These are phyloP conservation scores for Lipomyces starkeyi DNA, from an alignment of 805 yeast genomes.

Conservation along the genomic window DNA sequence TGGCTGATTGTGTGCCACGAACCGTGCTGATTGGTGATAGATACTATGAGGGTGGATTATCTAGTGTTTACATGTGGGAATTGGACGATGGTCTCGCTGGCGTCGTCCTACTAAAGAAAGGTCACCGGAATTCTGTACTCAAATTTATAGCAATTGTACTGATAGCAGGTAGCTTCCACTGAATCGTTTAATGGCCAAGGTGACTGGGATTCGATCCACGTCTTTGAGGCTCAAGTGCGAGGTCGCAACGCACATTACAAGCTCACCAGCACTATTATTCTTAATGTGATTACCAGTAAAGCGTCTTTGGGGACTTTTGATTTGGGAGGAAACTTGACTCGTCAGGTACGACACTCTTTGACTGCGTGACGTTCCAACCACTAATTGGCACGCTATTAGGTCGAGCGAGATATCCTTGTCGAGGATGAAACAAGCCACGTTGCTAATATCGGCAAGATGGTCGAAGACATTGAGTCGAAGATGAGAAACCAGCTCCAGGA, in stretches of 20 bases:
- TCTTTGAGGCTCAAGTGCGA: slow-evolving; percentile 67
- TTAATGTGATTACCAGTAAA: slow-evolving; percentile 59
- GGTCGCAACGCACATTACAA: slow-evolving; percentile 58
- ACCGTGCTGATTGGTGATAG: slow-evolving; percentile 11
- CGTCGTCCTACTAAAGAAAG: slow-evolving; percentile 81
- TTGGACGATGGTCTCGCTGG: slow-evolving; percentile 86
- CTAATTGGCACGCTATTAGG: slow-evolving; percentile 33
- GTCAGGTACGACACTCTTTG: slow-evolving; percentile 56
- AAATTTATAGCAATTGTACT: not conserved
- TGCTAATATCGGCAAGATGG: slow-evolving; percentile 79
- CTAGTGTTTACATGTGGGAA: slow-evolving; percentile 93
- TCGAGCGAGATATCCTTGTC: slow-evolving; percentile 57
- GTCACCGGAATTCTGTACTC: slow-evolving; percentile 23
- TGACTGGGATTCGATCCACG: slow-evolving; percentile 93
- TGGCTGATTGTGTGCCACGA: not conserved
- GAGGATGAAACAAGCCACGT: slow-evolving; percentile 71
- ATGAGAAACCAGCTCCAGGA: slow-evolving; percentile 87
- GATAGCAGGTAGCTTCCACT: slow-evolving; percentile 1
- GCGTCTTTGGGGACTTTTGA: slow-evolving; percentile 51
- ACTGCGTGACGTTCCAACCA: not conserved
- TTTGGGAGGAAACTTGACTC: slow-evolving; percentile 81
- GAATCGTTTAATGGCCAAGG: slow-evolving; percentile 48
- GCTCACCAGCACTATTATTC: slow-evolving; percentile 84
- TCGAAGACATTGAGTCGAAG: slow-evolving; percentile 88
- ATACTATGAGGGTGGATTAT: slow-evolving; percentile 92